Percentiles rank a stretch among this genome's conserved stretches.
Conservation (phyloP, 2,329 filamentous ascomycete genomes). For the Bipolaris zeicola region DNA sequence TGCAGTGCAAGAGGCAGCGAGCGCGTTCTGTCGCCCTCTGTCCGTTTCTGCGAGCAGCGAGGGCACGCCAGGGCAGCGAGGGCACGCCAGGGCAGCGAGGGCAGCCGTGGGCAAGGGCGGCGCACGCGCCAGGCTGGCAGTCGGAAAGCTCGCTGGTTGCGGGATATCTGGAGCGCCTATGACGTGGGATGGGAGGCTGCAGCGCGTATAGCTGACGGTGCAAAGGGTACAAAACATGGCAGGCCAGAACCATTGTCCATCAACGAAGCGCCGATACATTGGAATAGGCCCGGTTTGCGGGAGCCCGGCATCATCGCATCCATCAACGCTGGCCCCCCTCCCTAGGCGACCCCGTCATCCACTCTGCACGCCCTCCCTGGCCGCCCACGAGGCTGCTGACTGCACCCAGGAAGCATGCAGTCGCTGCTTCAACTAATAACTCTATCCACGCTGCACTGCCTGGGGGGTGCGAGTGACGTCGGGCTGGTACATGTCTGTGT, state of each 20-base stretch:
- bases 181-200: slow-evolving; percentile 9
- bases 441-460: no score
- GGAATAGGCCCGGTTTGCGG: slow-evolving; percentile 18
- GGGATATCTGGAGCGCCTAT: slow-evolving; percentile 2
- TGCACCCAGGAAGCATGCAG: neutral
- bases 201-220: slow-evolving; percentile 10
- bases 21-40: neutral
- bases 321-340: neutral
- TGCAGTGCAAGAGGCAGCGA: neutral
- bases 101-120: neutral
- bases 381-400: neutral
- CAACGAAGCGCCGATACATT: slow-evolving; percentile 13
- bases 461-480: neutral
- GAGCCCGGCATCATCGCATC: neutral
- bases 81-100: neutral
- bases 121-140: slow-evolving; percentile 4
- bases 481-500: neutral
- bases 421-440: neutral
- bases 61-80: neutral
- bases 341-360: neutral
- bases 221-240: slow-evolving; percentile 13
- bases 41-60: neutral
- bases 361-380: neutral
- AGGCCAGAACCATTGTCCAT: slow-evolving; percentile 8
- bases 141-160: slow-evolving; percentile 5